Evolutionary conservation across 192 early-diverging fungal species (phyloP).

Genomic region (Backusella morwellensis): DNA sequence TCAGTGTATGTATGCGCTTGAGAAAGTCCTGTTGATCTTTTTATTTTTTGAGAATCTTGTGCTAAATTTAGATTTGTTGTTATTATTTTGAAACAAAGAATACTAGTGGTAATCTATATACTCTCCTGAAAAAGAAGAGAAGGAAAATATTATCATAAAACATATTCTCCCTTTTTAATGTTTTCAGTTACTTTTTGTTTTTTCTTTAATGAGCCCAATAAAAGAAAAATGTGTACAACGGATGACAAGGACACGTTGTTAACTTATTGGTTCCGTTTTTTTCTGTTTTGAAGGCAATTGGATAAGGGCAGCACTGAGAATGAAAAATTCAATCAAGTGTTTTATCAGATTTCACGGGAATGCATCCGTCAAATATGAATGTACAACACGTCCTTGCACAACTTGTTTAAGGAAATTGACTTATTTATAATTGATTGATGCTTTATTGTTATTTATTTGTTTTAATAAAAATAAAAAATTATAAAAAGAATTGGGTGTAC

Average conservation of each 20-base stretch:
- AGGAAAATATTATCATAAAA: background rate
- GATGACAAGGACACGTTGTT: background rate
- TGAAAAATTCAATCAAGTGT: background rate
- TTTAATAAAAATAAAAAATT: background rate
- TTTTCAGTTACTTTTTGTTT: background rate
- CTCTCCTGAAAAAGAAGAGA: background rate
- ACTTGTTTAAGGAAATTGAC: background rate
- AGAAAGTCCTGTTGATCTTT: background rate
- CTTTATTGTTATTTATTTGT: background rate
- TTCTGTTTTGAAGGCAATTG: background rate
- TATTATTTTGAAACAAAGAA: background rate
- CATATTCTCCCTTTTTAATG: background rate
- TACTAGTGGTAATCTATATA: background rate
- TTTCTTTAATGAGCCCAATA: background rate
- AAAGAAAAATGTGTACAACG: background rate
- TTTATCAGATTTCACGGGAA: background rate
- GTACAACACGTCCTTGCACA: background rate
- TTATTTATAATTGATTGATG: background rate
- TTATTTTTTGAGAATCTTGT: background rate
- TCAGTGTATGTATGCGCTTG: background rate
- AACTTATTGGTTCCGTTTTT: background rate
- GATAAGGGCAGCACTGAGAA: background rate
- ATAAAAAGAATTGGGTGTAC: conserved; percentile 71
- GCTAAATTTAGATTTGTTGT: background rate
- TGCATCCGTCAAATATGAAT: background rate